Conservation (phyloP, 192 early-diverging fungal genomes). For the Coemansia sp. region DNA sequence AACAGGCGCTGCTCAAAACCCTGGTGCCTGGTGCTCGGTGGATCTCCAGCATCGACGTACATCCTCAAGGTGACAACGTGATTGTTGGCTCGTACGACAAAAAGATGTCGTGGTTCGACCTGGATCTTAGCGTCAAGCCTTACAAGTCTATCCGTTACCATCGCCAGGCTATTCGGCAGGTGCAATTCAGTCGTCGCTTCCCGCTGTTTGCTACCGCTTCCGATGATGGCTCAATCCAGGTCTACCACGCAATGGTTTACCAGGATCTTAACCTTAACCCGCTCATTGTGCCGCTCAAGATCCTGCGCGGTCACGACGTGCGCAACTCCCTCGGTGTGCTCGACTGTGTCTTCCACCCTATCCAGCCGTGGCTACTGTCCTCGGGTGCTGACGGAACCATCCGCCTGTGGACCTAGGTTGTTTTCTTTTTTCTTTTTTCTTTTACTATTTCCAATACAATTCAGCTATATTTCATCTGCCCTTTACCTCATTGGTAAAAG, state of each 20-base stretch:
- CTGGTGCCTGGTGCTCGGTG: constrained; percentile 83
- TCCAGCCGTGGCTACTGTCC: constrained; percentile 95
- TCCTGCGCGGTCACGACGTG: constrained; percentile 74
- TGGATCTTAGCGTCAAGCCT: constrained; percentile 89
- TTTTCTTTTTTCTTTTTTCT: neutral
- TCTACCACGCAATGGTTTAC: constrained; percentile 99
- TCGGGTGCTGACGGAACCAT: constrained; percentile 88
- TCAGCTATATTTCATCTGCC: neutral
- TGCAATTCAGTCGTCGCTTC: constrained; percentile 78
- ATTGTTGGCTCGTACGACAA: constrained; percentile 96
- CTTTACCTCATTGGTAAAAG: neutral
- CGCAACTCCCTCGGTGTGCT: constrained; percentile 74
- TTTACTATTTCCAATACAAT: too few relatives aligned
- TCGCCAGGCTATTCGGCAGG: constrained; percentile 81
- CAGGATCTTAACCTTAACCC: constrained; percentile 94
- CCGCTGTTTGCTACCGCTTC: constrained; percentile 91
- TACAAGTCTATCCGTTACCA: constrained; percentile 93
- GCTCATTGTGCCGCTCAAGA: constrained; percentile 97
- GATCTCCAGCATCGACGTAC: constrained; percentile 94
- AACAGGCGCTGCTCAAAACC: constrained; percentile 82
- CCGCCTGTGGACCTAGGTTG: constrained; percentile 74
- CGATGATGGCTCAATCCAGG: constrained; percentile 90
- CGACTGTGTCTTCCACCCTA: constrained; percentile 89
- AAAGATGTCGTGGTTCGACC: constrained; percentile 94
- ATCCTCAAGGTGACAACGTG: constrained; percentile 93